phyloP scores from a whole-genome alignment of 2,329 filamentous ascomycete genomes.

The Colletotrichum sansevieriae region DNA sequence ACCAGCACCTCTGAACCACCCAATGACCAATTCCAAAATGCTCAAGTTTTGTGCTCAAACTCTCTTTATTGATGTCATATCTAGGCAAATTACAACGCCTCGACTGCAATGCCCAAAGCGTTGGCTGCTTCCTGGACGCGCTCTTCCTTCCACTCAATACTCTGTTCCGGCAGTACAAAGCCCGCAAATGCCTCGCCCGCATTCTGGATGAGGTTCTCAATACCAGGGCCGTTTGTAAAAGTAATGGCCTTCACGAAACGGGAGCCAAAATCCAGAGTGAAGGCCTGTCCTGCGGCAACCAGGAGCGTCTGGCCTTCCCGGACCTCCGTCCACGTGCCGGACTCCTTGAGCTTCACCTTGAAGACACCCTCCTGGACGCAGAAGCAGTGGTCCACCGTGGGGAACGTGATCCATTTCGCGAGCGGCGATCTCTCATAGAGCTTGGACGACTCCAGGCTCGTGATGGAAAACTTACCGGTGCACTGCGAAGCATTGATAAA shows the following conservation, averaged over 20 bases:
- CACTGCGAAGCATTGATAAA: slow-evolving; percentile 63
- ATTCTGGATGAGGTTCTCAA: slow-evolving; percentile 59
- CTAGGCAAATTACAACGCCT: slow-evolving; percentile 7
- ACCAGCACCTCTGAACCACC: too few species aligned
- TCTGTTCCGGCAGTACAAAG: slow-evolving; percentile 55
- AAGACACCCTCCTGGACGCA: slow-evolving; percentile 61
- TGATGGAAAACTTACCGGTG: slow-evolving; percentile 64
- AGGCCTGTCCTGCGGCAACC: slow-evolving; percentile 60
- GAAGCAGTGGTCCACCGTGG: slow-evolving; percentile 64
- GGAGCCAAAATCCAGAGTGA: slow-evolving; percentile 59
- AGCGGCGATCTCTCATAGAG: slow-evolving; percentile 54
- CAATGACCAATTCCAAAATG: too few species aligned
- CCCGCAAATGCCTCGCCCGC: slow-evolving; percentile 51
- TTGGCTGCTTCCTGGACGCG: background rate
- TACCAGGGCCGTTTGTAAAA: slow-evolving; percentile 63
- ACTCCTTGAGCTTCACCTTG: slow-evolving; percentile 53
- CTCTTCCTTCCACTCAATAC: slow-evolving; percentile 22
- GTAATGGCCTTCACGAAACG: slow-evolving; percentile 61
- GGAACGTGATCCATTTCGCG: slow-evolving; percentile 56
- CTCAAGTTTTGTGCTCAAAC: background rate
- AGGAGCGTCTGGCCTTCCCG: slow-evolving; percentile 63
- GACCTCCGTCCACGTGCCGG: slow-evolving; percentile 49
- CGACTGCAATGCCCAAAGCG: slow-evolving; percentile 11
- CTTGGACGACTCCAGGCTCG: slow-evolving; percentile 61
- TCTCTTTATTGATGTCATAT: background rate